Evolutionary conservation across 139 green algal genomes (phyloP).

Genomic region (Coccomyxa sp.): DNA sequence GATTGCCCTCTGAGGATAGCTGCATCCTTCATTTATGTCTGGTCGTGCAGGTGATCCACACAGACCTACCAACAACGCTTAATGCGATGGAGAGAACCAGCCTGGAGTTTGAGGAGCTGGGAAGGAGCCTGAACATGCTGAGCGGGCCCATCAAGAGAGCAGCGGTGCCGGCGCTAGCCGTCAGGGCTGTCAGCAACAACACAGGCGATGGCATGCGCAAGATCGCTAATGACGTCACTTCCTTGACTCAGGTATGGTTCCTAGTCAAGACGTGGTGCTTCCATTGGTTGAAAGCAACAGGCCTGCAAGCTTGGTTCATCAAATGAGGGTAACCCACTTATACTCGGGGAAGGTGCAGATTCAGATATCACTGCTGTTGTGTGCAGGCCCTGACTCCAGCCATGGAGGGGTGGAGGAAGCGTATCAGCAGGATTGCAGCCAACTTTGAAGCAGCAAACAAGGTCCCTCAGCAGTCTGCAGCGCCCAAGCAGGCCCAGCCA

Average conservation of each 20-base stretch:
- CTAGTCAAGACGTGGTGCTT: no score
- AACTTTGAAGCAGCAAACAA: constrained; percentile 2
- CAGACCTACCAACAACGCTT: neutral
- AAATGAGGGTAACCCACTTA: no score
- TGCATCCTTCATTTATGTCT: neutral
- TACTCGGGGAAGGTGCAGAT: no score
- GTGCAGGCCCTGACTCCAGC: constrained; percentile 4
- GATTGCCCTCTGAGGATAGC: no score
- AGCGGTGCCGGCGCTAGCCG: neutral
- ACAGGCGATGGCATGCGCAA: neutral
- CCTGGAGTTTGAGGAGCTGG: constrained; percentile 44
- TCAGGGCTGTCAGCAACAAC: neutral
- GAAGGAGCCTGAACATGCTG: constrained; percentile 43
- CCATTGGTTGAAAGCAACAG: no score
- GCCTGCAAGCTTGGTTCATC: no score
- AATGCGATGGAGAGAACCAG: constrained; percentile 2
- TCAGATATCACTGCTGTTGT: neutral
- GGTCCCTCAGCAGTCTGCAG: no score
- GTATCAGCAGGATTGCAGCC: neutral
- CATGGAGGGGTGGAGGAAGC: constrained; percentile 3
- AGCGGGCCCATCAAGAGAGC: constrained; percentile 34
- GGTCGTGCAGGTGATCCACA: neutral
- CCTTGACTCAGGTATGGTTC: neutral
- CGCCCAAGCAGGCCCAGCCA: no score
- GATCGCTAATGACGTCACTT: neutral